These are phyloP conservation scores for Hansenula sp. DNA, from an alignment of 1,139 yeast genomes.

Conservation along the genomic window DNA sequence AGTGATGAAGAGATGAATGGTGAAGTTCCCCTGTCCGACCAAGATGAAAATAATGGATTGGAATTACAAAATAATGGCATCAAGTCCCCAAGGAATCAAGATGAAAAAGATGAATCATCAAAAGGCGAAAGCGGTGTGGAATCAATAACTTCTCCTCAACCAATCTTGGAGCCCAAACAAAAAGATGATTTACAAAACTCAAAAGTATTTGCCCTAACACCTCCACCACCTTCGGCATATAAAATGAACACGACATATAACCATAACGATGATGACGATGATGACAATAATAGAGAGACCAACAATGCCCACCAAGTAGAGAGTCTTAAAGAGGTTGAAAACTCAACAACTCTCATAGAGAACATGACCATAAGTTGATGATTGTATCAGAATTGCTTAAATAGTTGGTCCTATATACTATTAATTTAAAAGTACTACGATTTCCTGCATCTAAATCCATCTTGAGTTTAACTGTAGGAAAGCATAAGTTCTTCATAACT, in stretches of 20 bases:
- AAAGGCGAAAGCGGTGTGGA: not conserved
- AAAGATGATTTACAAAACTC: not conserved
- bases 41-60: not conserved
- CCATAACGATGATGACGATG: constrained; percentile 4
- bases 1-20: constrained; percentile 80
- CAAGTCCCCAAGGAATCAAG: not conserved
- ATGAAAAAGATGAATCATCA: not conserved
- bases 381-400: too few species aligned
- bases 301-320: constrained; percentile 1
- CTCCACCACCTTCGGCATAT: constrained; percentile 2
- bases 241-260: constrained; percentile 2
- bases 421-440: too few species aligned
- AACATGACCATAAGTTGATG: constrained; percentile 3
- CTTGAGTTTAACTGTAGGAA: not conserved
- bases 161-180: not conserved
- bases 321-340: not conserved
- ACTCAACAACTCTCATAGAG: not conserved
- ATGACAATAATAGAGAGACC: not conserved
- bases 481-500: too few species aligned
- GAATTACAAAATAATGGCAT: not conserved
- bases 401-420: too few species aligned
- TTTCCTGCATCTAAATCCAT: not conserved
- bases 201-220: constrained; percentile 4
- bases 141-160: not conserved
- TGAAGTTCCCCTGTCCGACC: constrained; percentile 1